Evolutionary conservation across 2,329 filamentous ascomycete species (phyloP).

Genomic region (Fusarium sp.): DNA sequence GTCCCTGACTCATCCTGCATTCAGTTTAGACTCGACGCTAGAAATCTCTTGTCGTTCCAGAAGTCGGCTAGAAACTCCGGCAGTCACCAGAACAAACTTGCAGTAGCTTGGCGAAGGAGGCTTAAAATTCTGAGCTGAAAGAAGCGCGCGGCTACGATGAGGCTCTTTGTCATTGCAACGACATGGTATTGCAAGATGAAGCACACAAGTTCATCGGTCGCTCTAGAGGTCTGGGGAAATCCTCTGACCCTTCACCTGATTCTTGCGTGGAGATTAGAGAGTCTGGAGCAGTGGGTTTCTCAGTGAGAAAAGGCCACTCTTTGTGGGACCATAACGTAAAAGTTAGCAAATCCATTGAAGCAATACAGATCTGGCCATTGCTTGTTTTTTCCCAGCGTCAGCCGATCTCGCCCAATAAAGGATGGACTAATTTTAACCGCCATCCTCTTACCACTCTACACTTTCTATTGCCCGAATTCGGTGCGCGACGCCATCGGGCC

Average conservation of each 20-base stretch:
- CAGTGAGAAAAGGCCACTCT: not conserved
- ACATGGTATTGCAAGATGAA: not conserved
- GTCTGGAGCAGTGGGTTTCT: not conserved
- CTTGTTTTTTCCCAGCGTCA: not conserved
- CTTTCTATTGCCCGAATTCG: slow-evolving; percentile 2
- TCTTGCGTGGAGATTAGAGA: not conserved
- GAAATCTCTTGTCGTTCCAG: slow-evolving; percentile 16
- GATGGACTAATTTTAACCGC: not conserved
- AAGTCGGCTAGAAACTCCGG: slow-evolving; percentile 11
- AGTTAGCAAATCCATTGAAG: slow-evolving; percentile 27
- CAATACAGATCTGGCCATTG: slow-evolving; percentile 6
- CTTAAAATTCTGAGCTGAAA: slow-evolving; percentile 1
- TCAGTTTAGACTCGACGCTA: not conserved
- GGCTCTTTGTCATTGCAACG: not conserved
- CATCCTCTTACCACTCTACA: not conserved
- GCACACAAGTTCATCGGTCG: accelerated
- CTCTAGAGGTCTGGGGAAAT: too few relatives aligned
- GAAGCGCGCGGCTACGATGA: slow-evolving; percentile 4
- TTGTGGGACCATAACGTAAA: slow-evolving; percentile 36
- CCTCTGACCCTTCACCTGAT: too few relatives aligned
- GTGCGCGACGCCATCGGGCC: slow-evolving; percentile 25
- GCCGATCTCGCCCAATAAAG: not conserved
- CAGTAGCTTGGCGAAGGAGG: slow-evolving; percentile 1
- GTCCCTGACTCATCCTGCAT: not conserved
- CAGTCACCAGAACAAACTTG: not conserved